Evolutionary conservation across 2,329 filamentous ascomycete genomes (phyloP).

Genomic region (Calonectria ilicicola): DNA sequence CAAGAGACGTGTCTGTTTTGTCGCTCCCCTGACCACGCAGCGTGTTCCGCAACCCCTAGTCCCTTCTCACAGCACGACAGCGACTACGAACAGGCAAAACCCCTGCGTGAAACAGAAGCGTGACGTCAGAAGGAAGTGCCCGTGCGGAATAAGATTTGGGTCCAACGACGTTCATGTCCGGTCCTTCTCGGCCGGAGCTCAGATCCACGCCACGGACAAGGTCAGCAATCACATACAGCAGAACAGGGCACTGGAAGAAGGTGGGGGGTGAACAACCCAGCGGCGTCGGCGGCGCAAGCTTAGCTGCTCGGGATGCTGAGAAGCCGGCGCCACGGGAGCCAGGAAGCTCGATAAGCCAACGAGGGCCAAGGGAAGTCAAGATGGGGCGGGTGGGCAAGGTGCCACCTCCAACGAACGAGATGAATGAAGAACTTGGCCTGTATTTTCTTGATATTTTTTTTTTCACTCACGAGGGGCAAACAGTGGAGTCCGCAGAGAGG

Average conservation of each 20-base stretch:
- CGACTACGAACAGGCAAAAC: not conserved
- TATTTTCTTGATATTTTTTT: not conserved
- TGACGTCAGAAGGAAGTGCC: slow-evolving; percentile 25
- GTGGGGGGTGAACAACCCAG: slow-evolving; percentile 33
- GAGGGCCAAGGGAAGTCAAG: slow-evolving; percentile 9
- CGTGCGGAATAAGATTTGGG: slow-evolving; percentile 28
- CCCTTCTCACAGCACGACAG: not conserved
- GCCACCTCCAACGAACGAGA: slow-evolving; percentile 28
- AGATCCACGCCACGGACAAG: slow-evolving; percentile 30
- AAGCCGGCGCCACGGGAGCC: slow-evolving; percentile 41
- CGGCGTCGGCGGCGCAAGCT: slow-evolving; percentile 32
- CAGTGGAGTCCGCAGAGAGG: slow-evolving; percentile 16
- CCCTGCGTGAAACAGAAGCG: slow-evolving; percentile 25
- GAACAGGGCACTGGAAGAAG: slow-evolving; percentile 14
- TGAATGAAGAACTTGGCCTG: slow-evolving; percentile 7
- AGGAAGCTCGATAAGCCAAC: slow-evolving; percentile 34
- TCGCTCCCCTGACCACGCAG: not conserved
- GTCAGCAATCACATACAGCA: slow-evolving; percentile 26
- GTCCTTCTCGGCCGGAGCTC: slow-evolving; percentile 40
- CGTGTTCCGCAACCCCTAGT: slow-evolving; percentile 22
- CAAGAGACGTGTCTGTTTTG: not conserved
- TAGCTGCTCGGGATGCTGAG: slow-evolving; percentile 39
- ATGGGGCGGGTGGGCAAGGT: slow-evolving; percentile 10
- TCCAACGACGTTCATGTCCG: slow-evolving; percentile 27
- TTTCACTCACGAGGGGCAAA: slow-evolving; percentile 11